A percentile compares a stretch with the other conserved stretches of the same genome.
Evolutionary conservation across 306 rosid genomes (phyloP).

Genomic region (Quillaja saponaria): DNA sequence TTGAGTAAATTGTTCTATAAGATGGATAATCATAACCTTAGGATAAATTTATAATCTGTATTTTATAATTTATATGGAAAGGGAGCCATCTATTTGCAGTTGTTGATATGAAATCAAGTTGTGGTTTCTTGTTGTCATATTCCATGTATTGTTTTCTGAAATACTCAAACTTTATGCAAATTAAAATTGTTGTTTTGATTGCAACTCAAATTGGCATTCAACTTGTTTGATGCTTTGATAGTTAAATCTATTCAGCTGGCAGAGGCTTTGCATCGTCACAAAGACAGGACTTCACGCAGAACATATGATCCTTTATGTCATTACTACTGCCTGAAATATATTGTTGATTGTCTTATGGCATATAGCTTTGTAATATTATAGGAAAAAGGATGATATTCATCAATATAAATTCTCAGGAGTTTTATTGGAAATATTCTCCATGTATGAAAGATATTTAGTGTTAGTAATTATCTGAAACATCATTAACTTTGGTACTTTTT

Average conservation of each 20-base stretch:
- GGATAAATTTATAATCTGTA: conserved; percentile 6
- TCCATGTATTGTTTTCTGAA: conserved; percentile 3
- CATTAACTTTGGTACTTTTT: too few species aligned
- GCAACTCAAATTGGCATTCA: conserved; percentile 19
- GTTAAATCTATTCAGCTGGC: background rate
- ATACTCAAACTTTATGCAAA: conserved; percentile 2
- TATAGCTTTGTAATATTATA: too few species aligned
- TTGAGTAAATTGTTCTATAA: conserved; percentile 2
- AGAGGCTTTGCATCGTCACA: background rate
- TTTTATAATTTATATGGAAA: conserved; percentile 10
- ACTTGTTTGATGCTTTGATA: background rate
- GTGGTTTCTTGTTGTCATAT: conserved; percentile 21
- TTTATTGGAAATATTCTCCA: background rate
- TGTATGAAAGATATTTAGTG: conserved; percentile 17
- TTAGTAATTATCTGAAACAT: conserved; percentile 19
- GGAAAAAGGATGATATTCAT: too few species aligned
- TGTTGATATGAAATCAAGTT: conserved; percentile 13
- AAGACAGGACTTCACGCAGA: too few species aligned
- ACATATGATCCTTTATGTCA: background rate
- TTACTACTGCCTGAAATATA: background rate
- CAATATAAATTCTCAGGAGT: too few species aligned
- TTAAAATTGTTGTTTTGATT: too few species aligned
- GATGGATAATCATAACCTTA: conserved; percentile 12
- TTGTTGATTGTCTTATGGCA: background rate
- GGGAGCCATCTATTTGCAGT: conserved; percentile 7